Conservation (phyloP, 2,329 filamentous ascomycete genomes). For the Pseudocercospora macadamiae region DNA sequence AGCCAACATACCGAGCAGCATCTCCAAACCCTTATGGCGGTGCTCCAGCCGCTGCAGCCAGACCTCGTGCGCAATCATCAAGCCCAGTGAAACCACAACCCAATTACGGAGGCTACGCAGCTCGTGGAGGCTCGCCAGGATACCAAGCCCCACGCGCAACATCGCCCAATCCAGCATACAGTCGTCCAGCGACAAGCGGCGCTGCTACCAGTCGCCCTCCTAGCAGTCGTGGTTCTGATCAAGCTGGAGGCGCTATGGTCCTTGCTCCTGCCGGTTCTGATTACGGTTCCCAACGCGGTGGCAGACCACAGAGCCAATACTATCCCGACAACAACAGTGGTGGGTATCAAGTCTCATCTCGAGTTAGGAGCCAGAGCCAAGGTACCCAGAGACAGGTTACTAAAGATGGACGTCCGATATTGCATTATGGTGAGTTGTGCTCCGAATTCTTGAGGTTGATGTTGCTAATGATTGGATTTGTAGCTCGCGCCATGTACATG, state of each 20-base stretch:
- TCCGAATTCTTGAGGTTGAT: neutral
- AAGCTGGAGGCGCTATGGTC: constrained; percentile 45
- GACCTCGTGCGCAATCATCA: constrained; percentile 44
- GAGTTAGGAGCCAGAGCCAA: constrained; percentile 77
- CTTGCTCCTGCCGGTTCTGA: constrained; percentile 45
- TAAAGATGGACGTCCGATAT: constrained; percentile 79
- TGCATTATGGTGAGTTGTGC: constrained; percentile 83
- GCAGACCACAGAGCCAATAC: constrained; percentile 49
- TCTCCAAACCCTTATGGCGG: constrained; percentile 54
- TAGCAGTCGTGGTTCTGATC: constrained; percentile 46
- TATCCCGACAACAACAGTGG: constrained; percentile 41
- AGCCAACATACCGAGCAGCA: constrained; percentile 29
- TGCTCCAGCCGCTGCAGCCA: constrained; percentile 31
- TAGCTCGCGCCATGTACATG: constrained; percentile 86
- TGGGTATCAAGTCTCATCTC: constrained; percentile 43
- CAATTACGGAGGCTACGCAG: constrained; percentile 39
- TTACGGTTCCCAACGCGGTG: constrained; percentile 45
- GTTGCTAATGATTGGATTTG: constrained; percentile 18
- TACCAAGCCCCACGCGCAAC: constrained; percentile 44
- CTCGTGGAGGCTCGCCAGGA: constrained; percentile 43
- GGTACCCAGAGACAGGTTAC: constrained; percentile 86
- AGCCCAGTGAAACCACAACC: constrained; percentile 46
- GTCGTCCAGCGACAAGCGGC: constrained; percentile 40
- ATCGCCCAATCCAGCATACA: constrained; percentile 43
- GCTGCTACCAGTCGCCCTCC: constrained; percentile 44